These are phyloP conservation scores for Ajuga chamaepitys DNA, from an alignment of 257 asterid genomes.

Conservation along the genomic window DNA sequence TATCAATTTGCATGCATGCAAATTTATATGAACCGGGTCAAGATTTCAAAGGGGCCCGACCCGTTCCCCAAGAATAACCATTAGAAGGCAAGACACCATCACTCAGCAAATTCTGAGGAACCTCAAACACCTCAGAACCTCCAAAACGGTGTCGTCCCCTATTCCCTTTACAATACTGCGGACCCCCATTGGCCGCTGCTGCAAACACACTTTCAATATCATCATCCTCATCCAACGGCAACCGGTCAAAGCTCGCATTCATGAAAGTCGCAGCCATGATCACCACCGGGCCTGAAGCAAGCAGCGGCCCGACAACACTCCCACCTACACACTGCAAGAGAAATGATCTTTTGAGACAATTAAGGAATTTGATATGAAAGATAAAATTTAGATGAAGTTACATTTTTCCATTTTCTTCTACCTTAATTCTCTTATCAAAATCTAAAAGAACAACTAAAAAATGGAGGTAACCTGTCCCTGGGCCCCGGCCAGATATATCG, in stretches of 20 bases:
- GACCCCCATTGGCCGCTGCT: slow-evolving; percentile 7
- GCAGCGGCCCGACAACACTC: slow-evolving; percentile 63
- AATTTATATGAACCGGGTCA: no score
- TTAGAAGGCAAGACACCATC: slow-evolving; percentile 43
- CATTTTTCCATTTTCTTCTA: no score
- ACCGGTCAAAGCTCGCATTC: slow-evolving; percentile 71
- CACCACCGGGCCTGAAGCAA: slow-evolving; percentile 93
- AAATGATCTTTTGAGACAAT: no score
- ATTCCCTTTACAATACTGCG: slow-evolving; percentile 33
- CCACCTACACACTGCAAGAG: no score
- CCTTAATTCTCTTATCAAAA: no score
- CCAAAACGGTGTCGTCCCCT: slow-evolving; percentile 49
- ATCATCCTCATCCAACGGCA: slow-evolving; percentile 64
- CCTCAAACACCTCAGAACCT: slow-evolving; percentile 45
- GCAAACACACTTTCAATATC: not conserved
- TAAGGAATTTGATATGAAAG: no score
- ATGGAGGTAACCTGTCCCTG: slow-evolving; percentile 95
- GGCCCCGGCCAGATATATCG: slow-evolving; percentile 69
- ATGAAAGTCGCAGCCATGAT: slow-evolving; percentile 85
- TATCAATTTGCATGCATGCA: not conserved
- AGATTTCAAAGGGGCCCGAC: slow-evolving; percentile 39
- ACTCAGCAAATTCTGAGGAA: slow-evolving; percentile 60
- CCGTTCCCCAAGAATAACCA: slow-evolving; percentile 51
- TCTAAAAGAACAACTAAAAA: no score
- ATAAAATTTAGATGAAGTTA: no score